Conservation (phyloP, 1,284 basidiomycete genomes). For the Ceratobasidium sp. region DNA sequence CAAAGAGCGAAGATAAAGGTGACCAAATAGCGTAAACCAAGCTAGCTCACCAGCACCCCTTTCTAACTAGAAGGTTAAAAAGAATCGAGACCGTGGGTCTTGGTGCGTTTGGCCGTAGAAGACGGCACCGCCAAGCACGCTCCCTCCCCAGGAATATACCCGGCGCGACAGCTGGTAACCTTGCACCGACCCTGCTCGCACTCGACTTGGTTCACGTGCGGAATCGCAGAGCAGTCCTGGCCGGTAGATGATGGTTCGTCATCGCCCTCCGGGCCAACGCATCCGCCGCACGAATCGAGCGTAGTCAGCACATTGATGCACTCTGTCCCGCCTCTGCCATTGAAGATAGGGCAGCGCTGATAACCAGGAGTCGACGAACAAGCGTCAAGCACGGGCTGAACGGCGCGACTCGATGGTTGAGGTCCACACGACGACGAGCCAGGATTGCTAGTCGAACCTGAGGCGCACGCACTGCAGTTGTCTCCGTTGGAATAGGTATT, state of each 20-base stretch:
- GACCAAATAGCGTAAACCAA: too few relatives aligned
- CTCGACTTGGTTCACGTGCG: conserved; percentile 26
- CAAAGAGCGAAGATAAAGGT: too few relatives aligned
- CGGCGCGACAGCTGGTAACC: background rate
- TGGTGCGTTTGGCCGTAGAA: background rate
- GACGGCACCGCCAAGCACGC: background rate
- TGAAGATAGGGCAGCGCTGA: conserved; percentile 11
- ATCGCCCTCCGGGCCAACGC: conserved; percentile 15
- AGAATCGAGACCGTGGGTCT: background rate
- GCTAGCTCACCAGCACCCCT: too few relatives aligned
- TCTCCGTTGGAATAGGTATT: conserved; percentile 35
- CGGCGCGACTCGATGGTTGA: conserved; percentile 28
- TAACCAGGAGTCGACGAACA: background rate
- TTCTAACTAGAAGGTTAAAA: background rate
- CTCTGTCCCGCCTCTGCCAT: conserved; percentile 13
- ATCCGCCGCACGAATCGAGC: conserved; percentile 36
- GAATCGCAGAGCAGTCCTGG: conserved; percentile 28
- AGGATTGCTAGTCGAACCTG: conserved; percentile 21
- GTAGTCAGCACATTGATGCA: conserved; percentile 24
- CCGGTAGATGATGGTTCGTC: background rate
- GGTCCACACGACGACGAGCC: conserved; percentile 29
- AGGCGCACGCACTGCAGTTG: conserved; percentile 32
- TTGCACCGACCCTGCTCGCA: conserved; percentile 23
- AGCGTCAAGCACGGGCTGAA: conserved; percentile 24
- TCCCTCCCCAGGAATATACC: background rate